These are phyloP conservation scores for Syzygium syzygioides DNA, from an alignment of 441 rosid species.

Conservation along the genomic window DNA sequence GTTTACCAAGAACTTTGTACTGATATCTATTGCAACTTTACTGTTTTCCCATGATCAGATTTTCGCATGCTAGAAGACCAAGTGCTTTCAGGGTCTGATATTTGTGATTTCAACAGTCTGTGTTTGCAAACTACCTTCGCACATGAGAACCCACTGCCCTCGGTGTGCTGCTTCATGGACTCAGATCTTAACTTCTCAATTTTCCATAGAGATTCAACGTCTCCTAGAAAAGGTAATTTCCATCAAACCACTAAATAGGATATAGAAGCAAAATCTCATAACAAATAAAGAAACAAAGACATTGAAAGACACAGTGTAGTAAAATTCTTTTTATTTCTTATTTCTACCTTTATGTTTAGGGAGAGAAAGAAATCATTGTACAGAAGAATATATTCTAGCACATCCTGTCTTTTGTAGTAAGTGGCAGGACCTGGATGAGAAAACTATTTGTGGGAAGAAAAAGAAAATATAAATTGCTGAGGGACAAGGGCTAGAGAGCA, in stretches of 20 bases:
- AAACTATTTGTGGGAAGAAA: neutral
- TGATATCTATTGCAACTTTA: neutral
- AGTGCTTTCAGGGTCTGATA: neutral
- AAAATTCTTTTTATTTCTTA: neutral
- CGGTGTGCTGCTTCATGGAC: conserved; percentile 45
- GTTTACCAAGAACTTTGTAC: neutral
- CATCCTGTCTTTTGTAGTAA: neutral
- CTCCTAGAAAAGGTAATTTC: conserved; percentile 37
- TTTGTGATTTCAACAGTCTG: neutral
- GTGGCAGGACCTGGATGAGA: neutral
- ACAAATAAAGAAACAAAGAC: neutral
- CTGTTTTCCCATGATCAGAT: neutral
- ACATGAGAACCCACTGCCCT: conserved; percentile 63
- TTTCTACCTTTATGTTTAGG: neutral
- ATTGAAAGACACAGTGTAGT: neutral
- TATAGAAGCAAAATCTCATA: neutral
- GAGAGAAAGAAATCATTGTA: neutral
- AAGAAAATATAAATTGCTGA: neutral
- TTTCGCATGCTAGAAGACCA: neutral
- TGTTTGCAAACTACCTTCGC: conserved; percentile 47
- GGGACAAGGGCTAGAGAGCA: neutral
- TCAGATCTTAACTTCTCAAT: conserved; percentile 70
- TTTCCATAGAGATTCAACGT: conserved; percentile 55
- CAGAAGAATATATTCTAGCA: neutral
- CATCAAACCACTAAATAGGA: neutral